Evolutionary conservation across 306 rosid genomes (phyloP).

Genomic region (Casuarina glauca): DNA sequence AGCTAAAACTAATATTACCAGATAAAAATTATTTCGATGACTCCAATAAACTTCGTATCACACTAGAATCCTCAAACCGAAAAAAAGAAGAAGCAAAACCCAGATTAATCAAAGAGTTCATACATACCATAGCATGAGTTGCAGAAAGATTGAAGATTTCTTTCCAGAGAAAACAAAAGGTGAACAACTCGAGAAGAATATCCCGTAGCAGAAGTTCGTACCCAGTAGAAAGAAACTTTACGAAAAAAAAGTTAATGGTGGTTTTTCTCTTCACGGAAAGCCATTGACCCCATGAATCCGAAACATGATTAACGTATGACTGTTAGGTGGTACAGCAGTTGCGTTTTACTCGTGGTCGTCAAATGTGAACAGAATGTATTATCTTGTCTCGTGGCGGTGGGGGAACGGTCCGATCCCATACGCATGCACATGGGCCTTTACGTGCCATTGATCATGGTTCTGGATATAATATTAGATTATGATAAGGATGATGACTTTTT

Average conservation of each 20-base stretch:
- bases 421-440: neutral
- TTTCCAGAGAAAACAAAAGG: neutral
- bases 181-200: neutral
- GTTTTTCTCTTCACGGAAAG: conserved; percentile 30
- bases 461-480: no score
- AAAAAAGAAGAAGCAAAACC: neutral
- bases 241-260: conserved; percentile 9
- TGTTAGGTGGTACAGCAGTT: conserved; percentile 27
- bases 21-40: neutral
- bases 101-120: conserved; percentile 1
- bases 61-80: neutral
- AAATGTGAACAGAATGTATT: conserved; percentile 5
- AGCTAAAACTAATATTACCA: neutral
- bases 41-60: conserved; percentile 10
- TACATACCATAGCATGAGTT: neutral
- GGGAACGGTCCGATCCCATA: neutral
- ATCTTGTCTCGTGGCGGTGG: conserved; percentile 3
- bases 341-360: neutral
- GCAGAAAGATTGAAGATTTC: neutral
- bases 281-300: conserved; percentile 18
- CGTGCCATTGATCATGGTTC: no score
- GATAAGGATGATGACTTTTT: no score
- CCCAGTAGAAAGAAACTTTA: conserved; percentile 30
- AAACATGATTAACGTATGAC: conserved; percentile 6
- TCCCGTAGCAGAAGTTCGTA: conserved; percentile 9